These are phyloP conservation scores for Mortierella sp. DNA, from an alignment of 371 early-diverging fungal species.

Conservation along the genomic window DNA sequence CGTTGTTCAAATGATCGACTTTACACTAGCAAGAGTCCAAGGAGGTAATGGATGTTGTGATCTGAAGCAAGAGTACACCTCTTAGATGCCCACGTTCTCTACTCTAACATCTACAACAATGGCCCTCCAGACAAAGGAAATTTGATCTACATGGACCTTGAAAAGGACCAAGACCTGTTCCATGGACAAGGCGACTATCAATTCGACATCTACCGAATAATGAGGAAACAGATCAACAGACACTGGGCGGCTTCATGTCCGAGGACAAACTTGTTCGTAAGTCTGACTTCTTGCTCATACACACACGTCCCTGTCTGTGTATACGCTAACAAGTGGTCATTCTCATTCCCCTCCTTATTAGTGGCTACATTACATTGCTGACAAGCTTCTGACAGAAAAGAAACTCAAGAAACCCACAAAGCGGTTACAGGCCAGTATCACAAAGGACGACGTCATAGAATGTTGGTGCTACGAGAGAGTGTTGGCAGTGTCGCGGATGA, in stretches of 20 bases:
- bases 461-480: conserved; percentile 41
- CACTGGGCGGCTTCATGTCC: conserved; percentile 67
- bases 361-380: conserved; percentile 49
- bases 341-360: conserved; percentile 3
- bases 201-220: conserved; percentile 82
- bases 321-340: neutral
- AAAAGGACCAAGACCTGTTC: conserved; percentile 70
- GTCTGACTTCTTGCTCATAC: conserved; percentile 16
- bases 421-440: neutral
- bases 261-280: conserved; percentile 65
- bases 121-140: conserved; percentile 20
- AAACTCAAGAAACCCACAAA: conserved; percentile 19
- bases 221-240: conserved; percentile 61
- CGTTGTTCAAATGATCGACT: conserved; percentile 77
- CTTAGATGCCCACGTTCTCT: too few relatives aligned
- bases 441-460: conserved; percentile 20
- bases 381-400: conserved; percentile 44
- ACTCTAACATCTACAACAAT: neutral
- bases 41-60: conserved; percentile 21
- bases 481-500: conserved; percentile 39
- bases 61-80: too few relatives aligned
- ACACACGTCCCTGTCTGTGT: too few relatives aligned
- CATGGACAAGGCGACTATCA: conserved; percentile 79
- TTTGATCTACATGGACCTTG: conserved; percentile 48
- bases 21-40: conserved; percentile 69